A percentile compares a stretch with the other conserved stretches of the same genome.
phyloP scores from a whole-genome alignment of 78 protist genomes.

The Guillardia theta region DNA sequence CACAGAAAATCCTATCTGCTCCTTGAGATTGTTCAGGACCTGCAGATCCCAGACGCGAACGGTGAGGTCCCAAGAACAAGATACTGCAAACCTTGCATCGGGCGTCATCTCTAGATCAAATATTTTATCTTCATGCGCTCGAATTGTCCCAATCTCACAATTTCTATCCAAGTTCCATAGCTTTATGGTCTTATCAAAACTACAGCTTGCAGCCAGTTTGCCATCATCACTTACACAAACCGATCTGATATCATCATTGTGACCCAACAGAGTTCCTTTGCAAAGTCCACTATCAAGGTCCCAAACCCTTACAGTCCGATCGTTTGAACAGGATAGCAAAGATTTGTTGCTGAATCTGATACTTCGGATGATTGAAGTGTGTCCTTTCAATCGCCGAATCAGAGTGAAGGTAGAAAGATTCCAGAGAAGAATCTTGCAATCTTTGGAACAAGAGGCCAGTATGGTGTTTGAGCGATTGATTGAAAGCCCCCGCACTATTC shows the following conservation, averaged over 20 bases:
- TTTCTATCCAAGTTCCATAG: not conserved
- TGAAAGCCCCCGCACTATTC: not conserved
- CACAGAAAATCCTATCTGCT: too few relatives aligned
- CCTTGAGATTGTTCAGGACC: too few relatives aligned
- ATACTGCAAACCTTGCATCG: not conserved
- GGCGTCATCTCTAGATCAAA: not conserved
- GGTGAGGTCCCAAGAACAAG: constrained; percentile 9
- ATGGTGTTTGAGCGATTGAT: not conserved
- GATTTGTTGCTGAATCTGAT: not conserved
- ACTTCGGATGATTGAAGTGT: not conserved
- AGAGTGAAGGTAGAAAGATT: not conserved
- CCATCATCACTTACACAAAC: not conserved
- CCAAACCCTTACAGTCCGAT: not conserved
- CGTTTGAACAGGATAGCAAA: not conserved
- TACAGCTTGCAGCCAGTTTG: not conserved
- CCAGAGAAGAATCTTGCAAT: not conserved
- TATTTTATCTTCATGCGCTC: not conserved
- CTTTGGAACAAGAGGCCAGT: not conserved
- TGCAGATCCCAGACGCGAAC: not conserved
- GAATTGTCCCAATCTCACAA: not conserved
- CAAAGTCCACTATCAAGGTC: not conserved
- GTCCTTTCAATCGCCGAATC: not conserved
- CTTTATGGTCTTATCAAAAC: not conserved
- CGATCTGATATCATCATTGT: not conserved
- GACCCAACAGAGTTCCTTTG: not conserved